Base-by-base conservation (phyloP, 1,284 basidiomycete species). In the Binderoboletus segoi region DNA sequence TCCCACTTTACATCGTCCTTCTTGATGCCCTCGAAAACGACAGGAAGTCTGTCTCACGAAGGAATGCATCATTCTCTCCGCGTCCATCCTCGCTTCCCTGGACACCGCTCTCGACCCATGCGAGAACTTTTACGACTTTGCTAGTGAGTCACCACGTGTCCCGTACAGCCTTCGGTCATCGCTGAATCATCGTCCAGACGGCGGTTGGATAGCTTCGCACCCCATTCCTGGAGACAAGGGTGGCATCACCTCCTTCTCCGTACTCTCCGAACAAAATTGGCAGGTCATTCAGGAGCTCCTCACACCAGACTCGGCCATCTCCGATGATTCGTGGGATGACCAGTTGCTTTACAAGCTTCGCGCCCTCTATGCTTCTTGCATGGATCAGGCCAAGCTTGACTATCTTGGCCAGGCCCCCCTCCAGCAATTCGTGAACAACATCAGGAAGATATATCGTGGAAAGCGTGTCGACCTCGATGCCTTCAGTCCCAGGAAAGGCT, bases 121-220 rank as follows among this genome's bases (percentile, higher is more conserved):
- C 75, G 92, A 98, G 63, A 89, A 96, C 74, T 98, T 98, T 71
- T 98, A 96, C 71, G 83, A 89, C 61, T 99, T 90, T 74, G 85
- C 93, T 18, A 93, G 92, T 93, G 66, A 67, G 86, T 80, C 12
- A 40, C 15, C 18, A 49, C 42, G 54, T 51, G 42, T 42, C 48
- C 47, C 56, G 33, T 13, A 28, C 47, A 47, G 48, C 40, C 45
- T 24, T 30, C 16, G 4, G 13, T 23, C 43, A 43, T 20, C n/a
- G 32, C 51, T 52, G 53, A 62, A 37, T 33, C 23, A 41, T 26
- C 12, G 15, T 11, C 37, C 45, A 91, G 85, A 84, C 64, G 92
- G 92, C 23, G 93, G 93, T 24, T 98, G 94, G 94, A 78, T 90
- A 26, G 82, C 82, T 49, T 75, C 79, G 0, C 86, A 96, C 69